Evolutionary conservation across 192 early-diverging fungal species (phyloP).

Genomic region (Coemansia asiatica): DNA sequence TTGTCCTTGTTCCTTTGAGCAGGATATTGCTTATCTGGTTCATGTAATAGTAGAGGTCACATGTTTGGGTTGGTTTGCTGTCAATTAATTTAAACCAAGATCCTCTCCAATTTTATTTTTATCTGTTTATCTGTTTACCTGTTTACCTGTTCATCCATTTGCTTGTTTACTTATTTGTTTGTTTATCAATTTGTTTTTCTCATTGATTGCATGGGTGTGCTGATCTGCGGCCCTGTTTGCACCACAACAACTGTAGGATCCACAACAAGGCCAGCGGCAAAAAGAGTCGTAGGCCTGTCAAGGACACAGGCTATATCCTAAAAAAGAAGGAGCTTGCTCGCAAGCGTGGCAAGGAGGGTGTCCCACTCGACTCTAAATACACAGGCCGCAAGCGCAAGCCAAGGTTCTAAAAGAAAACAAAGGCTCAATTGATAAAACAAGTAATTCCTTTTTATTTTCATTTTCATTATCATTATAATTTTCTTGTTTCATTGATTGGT

Average conservation of each 20-base stretch:
- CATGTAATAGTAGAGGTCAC: too few species aligned
- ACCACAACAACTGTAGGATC: constrained; percentile 27
- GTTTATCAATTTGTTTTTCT: background rate
- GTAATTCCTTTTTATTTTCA: background rate
- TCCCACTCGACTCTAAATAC: constrained; percentile 88
- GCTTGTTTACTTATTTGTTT: too few species aligned
- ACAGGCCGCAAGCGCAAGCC: constrained; percentile 90
- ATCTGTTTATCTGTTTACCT: background rate
- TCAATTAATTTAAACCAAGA: constrained; percentile 3
- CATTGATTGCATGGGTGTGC: background rate
- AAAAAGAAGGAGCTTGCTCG: constrained; percentile 88
- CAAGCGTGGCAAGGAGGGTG: constrained; percentile 71
- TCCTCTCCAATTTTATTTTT: background rate
- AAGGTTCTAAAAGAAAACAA: constrained; percentile 64
- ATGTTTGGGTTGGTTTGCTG: background rate
- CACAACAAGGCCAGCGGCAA: constrained; percentile 30
- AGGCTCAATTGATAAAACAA: background rate
- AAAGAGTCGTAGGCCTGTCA: constrained; percentile 61
- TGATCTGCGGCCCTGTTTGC: background rate
- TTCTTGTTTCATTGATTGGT: background rate
- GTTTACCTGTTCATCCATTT: constrained; percentile 6
- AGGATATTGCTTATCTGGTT: too few species aligned
- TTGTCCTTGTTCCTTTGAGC: too few species aligned
- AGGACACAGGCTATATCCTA: constrained; percentile 86
- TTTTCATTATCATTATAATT: background rate